Evolutionary conservation across 306 rosid genomes (phyloP), one percentile per base, ranked within the genome.

Genomic region (Crataegus laevigata): DNA sequence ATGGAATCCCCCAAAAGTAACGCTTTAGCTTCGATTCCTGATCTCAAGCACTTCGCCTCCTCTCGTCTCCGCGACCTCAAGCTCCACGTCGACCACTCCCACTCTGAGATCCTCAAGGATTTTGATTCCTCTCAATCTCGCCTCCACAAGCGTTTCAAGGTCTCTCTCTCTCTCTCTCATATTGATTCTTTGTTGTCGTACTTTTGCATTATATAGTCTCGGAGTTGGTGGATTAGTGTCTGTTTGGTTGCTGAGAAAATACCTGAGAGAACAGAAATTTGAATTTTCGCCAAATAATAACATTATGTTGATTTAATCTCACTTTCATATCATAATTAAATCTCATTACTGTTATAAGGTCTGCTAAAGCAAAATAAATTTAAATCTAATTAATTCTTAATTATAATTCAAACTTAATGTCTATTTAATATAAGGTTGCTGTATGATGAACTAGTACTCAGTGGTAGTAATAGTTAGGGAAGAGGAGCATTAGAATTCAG

Each of bases 141-240:
- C 68, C 90, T 90, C 68, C 88, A 88, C 77, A 91, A 90, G 87
- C 94, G 94, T 51, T 84, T 86, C 73, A 94, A 91, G 98, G 98
- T 66, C 47, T 72, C 57, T 76, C 85, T 58, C 78, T 75, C 63
- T 40, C 26, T 32, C 43, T 25, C 70, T 68, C 5, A 52, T 50
- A 7, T 15, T 55, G 14, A n/a, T 63, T 63, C 11, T 71, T 11
- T 32, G 7, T 32, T 26, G 22, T 52, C 3, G 34, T n/a, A 50
- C 0, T 54, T 30, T 25, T 6, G 8, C 52, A 22, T n/a, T 34
- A n/a, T n/a, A 55, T 14, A 54, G 66, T 3, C 36, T 24, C 11
- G 21, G 36, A 65, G 57, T 12, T n/a, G 65, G 28, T 24, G 34
- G 32, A 24, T 17, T 77, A 38, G 11, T 60, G 61, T 60, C 26